A percentile compares a stretch with the other conserved stretches of the same genome.
phyloP scores from a whole-genome alignment of 2,329 filamentous ascomycete species.

The Claviceps sp. region DNA sequence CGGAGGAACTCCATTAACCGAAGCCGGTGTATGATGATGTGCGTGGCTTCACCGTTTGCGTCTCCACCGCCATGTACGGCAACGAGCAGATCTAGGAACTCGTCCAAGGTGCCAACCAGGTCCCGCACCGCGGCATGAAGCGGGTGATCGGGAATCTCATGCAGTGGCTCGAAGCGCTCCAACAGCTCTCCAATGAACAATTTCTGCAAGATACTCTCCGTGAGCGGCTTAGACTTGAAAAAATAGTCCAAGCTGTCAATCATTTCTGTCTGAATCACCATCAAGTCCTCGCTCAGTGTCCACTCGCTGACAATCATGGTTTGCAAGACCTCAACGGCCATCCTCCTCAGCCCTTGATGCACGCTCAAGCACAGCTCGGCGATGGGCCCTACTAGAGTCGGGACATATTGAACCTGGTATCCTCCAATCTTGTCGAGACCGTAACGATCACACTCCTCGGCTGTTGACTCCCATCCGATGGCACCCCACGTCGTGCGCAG shows the following conservation, averaged over 20 bases:
- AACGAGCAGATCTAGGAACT: conserved; percentile 80
- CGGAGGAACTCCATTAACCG: conserved; percentile 91
- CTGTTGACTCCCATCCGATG: conserved; percentile 85
- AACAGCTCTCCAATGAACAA: conserved; percentile 80
- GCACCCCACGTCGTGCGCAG: conserved; percentile 82
- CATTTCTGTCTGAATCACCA: conserved; percentile 87
- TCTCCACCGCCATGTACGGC: conserved; percentile 76
- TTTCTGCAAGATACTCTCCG: conserved; percentile 82
- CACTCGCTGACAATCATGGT: conserved; percentile 99
- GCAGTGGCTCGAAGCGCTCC: conserved; percentile 61
- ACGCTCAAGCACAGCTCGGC: conserved; percentile 91
- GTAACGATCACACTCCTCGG: conserved; percentile 66
- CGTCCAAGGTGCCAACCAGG: conserved; percentile 73
- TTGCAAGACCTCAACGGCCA: conserved; percentile 85
- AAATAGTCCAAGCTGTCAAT: conserved; percentile 84
- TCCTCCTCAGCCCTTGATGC: conserved; percentile 76
- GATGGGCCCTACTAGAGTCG: conserved; percentile 77
- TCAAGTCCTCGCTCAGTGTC: conserved; percentile 85
- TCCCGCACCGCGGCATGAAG: conserved; percentile 65
- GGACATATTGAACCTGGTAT: conserved; percentile 97
- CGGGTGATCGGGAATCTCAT: conserved; percentile 52
- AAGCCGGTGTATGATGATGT: conserved; percentile 68
- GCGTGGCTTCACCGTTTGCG: conserved; percentile 57
- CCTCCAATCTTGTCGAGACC: conserved; percentile 77
- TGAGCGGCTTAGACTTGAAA: conserved; percentile 80